phyloP scores from a whole-genome alignment of 805 yeast genomes.

The Barnettozyma populi region DNA sequence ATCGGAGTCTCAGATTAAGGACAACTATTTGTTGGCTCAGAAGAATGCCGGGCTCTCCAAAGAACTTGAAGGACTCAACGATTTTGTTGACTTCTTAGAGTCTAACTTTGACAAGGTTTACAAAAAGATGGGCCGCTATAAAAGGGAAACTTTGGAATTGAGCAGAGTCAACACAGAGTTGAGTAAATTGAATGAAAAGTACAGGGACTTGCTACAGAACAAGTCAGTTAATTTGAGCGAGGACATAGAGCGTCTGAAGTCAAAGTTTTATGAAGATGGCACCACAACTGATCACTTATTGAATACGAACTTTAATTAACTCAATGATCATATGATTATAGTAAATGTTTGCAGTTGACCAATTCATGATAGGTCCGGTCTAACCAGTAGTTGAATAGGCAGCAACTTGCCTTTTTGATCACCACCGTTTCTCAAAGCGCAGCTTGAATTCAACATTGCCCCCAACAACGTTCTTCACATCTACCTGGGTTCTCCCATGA shows the following conservation, averaged over 20 bases:
- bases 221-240: background rate
- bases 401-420: background rate
- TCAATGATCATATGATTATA: too few species aligned
- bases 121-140: conserved; percentile 2
- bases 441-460: conserved; percentile 8
- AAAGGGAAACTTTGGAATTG: conserved; percentile 10
- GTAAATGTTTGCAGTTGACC: too few species aligned
- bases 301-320: background rate
- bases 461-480: conserved; percentile 5
- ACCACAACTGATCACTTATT: conserved; percentile 7
- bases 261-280: background rate
- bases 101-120: conserved; percentile 12
- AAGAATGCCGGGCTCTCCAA: conserved; percentile 8
- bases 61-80: conserved; percentile 16
- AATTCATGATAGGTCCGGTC: too few species aligned
- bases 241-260: background rate
- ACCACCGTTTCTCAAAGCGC: conserved; percentile 5
- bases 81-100: conserved; percentile 18
- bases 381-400: too few species aligned
- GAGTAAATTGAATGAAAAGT: conserved; percentile 4
- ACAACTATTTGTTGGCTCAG: conserved; percentile 5
- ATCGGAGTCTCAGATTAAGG: background rate
- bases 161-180: conserved; percentile 13
- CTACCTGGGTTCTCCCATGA: conserved; percentile 7
- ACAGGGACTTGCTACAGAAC: conserved; percentile 4